A percentile compares a stretch with the other conserved stretches of the same genome.
phyloP scores from a whole-genome alignment of 768 basidiomycete genomes.

The Mycena galopus region DNA sequence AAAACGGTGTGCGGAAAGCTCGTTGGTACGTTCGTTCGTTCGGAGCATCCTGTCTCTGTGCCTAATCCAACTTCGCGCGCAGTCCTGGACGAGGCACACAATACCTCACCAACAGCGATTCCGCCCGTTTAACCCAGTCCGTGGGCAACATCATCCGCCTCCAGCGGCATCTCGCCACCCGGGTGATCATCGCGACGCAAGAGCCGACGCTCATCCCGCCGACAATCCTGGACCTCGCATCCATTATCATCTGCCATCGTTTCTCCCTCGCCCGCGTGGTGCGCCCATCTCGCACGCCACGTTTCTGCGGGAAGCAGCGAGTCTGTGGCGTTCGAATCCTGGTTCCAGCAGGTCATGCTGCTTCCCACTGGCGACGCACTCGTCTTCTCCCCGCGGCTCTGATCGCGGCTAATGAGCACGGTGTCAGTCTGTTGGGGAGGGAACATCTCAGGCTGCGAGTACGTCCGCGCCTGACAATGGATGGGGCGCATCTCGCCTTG shows the following conservation, averaged over 20 bases:
- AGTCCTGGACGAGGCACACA: not conserved
- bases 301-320: not conserved
- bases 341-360: not conserved
- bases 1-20: conserved; percentile 28
- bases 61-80: not conserved
- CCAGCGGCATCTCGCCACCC: not conserved
- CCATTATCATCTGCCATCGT: not conserved
- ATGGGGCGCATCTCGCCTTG: not conserved
- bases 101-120: not conserved
- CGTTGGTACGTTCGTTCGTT: not conserved
- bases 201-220: not conserved
- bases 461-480: not conserved
- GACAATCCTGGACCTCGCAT: not conserved
- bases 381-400: not conserved
- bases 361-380: not conserved
- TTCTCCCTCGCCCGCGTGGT: not conserved
- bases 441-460: not conserved
- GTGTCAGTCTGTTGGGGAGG: not conserved
- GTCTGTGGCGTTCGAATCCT: too few species aligned
- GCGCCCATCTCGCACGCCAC: not conserved
- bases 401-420: not conserved
- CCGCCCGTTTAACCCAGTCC: not conserved
- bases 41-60: not conserved
- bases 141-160: not conserved
- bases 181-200: not conserved